Conservation (phyloP, 2,329 filamentous ascomycete genomes). For the Chrysoporthe austroafricana region DNA sequence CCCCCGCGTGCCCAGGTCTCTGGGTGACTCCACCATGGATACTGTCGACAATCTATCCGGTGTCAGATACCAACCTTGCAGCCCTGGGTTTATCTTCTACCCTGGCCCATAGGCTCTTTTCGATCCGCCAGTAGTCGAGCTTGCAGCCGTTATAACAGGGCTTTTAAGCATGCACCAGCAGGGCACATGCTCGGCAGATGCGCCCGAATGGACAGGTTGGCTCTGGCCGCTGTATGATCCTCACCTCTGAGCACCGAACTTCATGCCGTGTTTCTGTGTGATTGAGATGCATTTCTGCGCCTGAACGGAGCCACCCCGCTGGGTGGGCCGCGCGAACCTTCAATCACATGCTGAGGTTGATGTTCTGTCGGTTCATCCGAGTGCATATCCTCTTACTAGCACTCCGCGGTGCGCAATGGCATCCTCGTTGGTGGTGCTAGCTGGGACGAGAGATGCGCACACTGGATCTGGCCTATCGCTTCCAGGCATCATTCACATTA, state of each 20-base stretch:
- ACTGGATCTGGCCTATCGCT: neutral
- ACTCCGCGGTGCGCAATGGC: neutral
- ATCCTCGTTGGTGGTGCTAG: neutral
- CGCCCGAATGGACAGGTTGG: slow-evolving; percentile 14
- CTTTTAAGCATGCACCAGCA: slow-evolving; percentile 15
- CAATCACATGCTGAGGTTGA: neutral
- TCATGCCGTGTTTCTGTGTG: neutral
- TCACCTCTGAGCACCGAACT: neutral
- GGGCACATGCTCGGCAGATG: slow-evolving; percentile 22
- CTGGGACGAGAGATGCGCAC: neutral
- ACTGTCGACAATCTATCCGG: slow-evolving; percentile 18
- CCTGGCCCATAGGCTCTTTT: neutral
- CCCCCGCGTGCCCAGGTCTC: neutral
- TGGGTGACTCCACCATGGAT: slow-evolving; percentile 1
- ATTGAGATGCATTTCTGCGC: neutral
- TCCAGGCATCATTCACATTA: neutral
- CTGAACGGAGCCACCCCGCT: neutral
- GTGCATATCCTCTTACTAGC: neutral
- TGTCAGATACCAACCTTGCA: slow-evolving; percentile 21
- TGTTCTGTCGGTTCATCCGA: neutral
- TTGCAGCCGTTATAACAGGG: slow-evolving; percentile 16
- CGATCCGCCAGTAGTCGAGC: slow-evolving; percentile 1
- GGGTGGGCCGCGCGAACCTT: neutral
- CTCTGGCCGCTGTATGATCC: slow-evolving; percentile 6
- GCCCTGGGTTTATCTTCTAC: neutral